Evolutionary conservation across 164 flowering plant genomes (phyloP).

Genomic region (Pachysandra terminalis): DNA sequence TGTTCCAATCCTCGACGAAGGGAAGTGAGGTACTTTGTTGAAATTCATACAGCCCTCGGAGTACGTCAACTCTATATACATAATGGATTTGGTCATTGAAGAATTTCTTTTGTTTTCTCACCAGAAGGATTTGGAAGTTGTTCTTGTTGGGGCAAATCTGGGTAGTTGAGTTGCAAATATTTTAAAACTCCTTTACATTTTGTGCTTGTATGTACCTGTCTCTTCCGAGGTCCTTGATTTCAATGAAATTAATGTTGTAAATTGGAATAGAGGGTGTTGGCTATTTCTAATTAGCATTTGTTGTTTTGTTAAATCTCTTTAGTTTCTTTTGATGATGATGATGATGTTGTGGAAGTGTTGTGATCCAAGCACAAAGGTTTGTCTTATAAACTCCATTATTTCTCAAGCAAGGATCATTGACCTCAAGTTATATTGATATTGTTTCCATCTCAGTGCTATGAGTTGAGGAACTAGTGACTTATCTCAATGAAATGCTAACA

Average conservation of each 20-base stretch:
- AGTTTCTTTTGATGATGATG: too few relatives aligned
- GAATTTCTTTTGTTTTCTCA: neutral
- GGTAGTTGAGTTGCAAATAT: slow-evolving; percentile 2
- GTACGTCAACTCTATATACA: slow-evolving; percentile 8
- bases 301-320: neutral
- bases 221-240: neutral
- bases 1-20: slow-evolving; percentile 48
- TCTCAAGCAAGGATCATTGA: too few relatives aligned
- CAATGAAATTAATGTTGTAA: slow-evolving; percentile 3
- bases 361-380: too few relatives aligned
- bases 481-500: too few relatives aligned
- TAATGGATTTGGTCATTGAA: slow-evolving; percentile 6
- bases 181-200: neutral
- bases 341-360: too few relatives aligned
- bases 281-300: neutral
- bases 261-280: neutral
- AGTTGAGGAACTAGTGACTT: too few relatives aligned
- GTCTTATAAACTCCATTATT: too few relatives aligned
- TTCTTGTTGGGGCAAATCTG: slow-evolving; percentile 2
- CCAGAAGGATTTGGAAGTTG: slow-evolving; percentile 4
- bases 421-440: too few relatives aligned
- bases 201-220: neutral
- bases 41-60: neutral
- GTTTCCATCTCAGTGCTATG: too few relatives aligned
- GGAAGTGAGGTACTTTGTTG: slow-evolving; percentile 29